Conservation (phyloP, 1,284 basidiomycete species). For the Ganoderma lingzhi region DNA sequence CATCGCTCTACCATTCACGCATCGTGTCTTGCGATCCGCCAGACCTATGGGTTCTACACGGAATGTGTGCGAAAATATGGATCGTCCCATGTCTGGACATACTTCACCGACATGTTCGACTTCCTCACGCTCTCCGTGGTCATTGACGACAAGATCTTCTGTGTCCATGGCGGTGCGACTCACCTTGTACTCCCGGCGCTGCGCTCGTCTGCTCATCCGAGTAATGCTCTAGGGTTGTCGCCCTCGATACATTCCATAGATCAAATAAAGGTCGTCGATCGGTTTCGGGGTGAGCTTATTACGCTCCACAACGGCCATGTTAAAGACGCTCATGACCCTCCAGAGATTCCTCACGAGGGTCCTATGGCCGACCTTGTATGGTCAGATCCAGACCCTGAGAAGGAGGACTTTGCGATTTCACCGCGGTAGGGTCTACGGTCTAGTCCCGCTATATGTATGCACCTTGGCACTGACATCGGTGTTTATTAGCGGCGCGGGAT, state of each 20-base stretch:
- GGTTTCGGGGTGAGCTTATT: constrained; percentile 84
- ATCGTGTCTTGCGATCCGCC: constrained; percentile 23
- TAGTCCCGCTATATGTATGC: not conserved
- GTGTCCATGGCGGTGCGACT: constrained; percentile 91
- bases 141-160: constrained; percentile 99
- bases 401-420: constrained; percentile 99
- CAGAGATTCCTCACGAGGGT: constrained; percentile 99
- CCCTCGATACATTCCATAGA: constrained; percentile 99
- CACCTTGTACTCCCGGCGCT: constrained; percentile 16
- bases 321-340: constrained; percentile 17
- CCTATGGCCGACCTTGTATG: constrained; percentile 99
- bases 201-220: constrained; percentile 21
- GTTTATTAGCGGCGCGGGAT: constrained; percentile 88
- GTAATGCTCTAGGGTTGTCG: constrained; percentile 75
- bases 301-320: not conserved
- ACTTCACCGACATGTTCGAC: constrained; percentile 99
- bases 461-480: constrained; percentile 19
- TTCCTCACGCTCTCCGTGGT: constrained; percentile 97
- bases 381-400: constrained; percentile 99
- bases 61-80: constrained; percentile 99
- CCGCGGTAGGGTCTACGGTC: constrained; percentile 73
- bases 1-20: constrained; percentile 34
- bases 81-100: constrained; percentile 96
- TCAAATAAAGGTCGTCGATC: constrained; percentile 99
- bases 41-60: constrained; percentile 99